These are phyloP conservation scores for Dothiorella sarmentorum DNA, from an alignment of 2,329 filamentous ascomycete genomes.

Conservation along the genomic window DNA sequence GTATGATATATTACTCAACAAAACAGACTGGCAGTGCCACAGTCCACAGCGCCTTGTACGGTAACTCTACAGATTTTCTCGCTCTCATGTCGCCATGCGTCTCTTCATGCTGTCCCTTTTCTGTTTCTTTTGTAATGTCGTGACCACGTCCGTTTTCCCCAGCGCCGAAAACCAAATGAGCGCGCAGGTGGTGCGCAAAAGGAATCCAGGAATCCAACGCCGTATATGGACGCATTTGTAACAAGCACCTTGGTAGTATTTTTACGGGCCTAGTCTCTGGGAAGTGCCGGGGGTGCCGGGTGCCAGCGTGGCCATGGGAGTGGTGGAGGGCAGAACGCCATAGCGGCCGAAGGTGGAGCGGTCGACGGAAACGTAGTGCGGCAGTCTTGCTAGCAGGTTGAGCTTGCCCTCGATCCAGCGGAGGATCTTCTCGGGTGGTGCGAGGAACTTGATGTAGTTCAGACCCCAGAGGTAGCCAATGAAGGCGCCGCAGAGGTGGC, in stretches of 20 bases:
- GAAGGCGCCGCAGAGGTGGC: slow-evolving; percentile 77
- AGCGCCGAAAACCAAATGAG: not conserved
- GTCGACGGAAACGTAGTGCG: slow-evolving; percentile 90
- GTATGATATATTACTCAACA: too few relatives aligned
- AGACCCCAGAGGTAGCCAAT: slow-evolving; percentile 84
- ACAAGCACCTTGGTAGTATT: not conserved
- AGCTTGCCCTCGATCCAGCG: slow-evolving; percentile 86
- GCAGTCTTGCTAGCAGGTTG: slow-evolving; percentile 76
- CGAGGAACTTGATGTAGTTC: slow-evolving; percentile 83
- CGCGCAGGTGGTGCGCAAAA: not conserved
- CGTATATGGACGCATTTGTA: not conserved
- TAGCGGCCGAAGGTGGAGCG: slow-evolving; percentile 95
- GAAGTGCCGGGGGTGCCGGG: not conserved
- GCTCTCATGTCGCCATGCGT: not conserved
- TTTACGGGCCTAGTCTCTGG: slow-evolving; percentile 7
- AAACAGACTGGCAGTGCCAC: not conserved
- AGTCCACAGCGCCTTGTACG: too few relatives aligned
- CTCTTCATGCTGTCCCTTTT: slow-evolving; percentile 1
- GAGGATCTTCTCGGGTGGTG: slow-evolving; percentile 82
- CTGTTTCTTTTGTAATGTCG: not conserved
- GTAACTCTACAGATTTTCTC: not conserved
- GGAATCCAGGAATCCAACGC: not conserved
- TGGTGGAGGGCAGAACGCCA: slow-evolving; percentile 66
- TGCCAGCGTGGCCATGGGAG: slow-evolving; percentile 10
- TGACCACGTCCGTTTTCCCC: not conserved